Percentiles rank a stretch among this genome's conserved stretches.
phyloP scores from a whole-genome alignment of 805 yeast genomes.

The Priceomyces castillae region DNA sequence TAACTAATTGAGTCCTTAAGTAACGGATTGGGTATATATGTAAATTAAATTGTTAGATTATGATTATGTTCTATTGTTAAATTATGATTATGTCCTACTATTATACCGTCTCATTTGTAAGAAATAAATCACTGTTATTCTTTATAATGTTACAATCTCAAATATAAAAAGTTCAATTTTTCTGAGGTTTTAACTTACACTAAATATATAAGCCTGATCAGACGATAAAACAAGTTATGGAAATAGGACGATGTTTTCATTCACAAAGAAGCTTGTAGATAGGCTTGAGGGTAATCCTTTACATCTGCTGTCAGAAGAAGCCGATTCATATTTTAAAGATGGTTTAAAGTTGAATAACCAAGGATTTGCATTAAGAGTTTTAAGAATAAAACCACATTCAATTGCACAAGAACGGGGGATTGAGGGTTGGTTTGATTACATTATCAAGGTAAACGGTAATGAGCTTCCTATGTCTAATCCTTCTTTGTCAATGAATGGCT shows the following conservation, averaged over 20 bases:
- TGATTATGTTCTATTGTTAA: too few relatives aligned
- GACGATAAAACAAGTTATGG: too few relatives aligned
- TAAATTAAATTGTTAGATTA: too few relatives aligned
- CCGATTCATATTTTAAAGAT: conserved; percentile 37
- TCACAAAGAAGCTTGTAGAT: conserved; percentile 43
- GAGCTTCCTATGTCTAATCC: conserved; percentile 47
- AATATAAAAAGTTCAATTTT: too few relatives aligned
- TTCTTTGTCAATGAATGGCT: conserved; percentile 23
- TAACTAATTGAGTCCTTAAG: too few relatives aligned
- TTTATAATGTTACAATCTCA: too few relatives aligned
- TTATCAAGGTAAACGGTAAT: conserved; percentile 75
- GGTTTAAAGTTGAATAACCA: conserved; percentile 33
- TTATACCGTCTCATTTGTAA: too few relatives aligned
- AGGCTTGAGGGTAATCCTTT: conserved; percentile 28
- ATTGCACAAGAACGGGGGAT: conserved; percentile 39
- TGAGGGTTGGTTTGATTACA: conserved; percentile 85
- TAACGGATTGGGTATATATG: too few relatives aligned
- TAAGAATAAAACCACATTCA: conserved; percentile 38
- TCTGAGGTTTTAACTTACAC: too few relatives aligned
- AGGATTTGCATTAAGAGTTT: conserved; percentile 40
- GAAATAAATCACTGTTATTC: too few relatives aligned
- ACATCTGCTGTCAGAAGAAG: conserved; percentile 10
- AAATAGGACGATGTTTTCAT: conserved; percentile 34
- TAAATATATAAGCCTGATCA: too few relatives aligned
- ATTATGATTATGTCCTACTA: too few relatives aligned